Evolutionary conservation across 441 rosid genomes (phyloP).

Genomic region (Arabidopsis hybrid): DNA sequence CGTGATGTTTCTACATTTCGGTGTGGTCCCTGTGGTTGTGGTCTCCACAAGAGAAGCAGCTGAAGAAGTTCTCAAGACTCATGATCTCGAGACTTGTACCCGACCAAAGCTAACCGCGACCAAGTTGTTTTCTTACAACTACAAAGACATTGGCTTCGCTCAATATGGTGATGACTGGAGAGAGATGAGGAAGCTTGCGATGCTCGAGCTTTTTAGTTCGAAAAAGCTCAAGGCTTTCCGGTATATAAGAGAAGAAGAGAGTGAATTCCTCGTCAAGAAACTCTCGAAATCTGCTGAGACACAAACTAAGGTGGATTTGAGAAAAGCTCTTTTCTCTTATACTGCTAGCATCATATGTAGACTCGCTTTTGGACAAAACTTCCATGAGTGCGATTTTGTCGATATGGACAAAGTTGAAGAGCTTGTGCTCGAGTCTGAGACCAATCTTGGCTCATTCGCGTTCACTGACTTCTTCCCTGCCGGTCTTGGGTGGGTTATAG

Average conservation of each 20-base stretch:
- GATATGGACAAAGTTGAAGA: conserved; percentile 38
- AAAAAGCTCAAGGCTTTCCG: conserved; percentile 53
- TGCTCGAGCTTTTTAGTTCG: conserved; percentile 55
- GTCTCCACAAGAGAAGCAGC: conserved; percentile 49
- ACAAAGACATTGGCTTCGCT: conserved; percentile 48
- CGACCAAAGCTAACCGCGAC: conserved; percentile 43
- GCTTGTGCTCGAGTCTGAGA: conserved; percentile 40
- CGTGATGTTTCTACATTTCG: conserved; percentile 53
- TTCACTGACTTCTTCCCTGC: conserved; percentile 41
- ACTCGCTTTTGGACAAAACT: conserved; percentile 54
- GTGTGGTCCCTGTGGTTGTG: conserved; percentile 46
- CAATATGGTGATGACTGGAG: conserved; percentile 50
- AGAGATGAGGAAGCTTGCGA: conserved; percentile 49
- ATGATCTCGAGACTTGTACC: conserved; percentile 44
- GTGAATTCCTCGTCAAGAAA: conserved; percentile 39
- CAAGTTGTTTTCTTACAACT: conserved; percentile 48
- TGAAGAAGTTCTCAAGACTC: conserved; percentile 37
- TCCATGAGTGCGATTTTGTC: conserved; percentile 33
- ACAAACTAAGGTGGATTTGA: conserved; percentile 45
- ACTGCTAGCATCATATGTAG: conserved; percentile 50
- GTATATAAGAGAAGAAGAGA: conserved; percentile 54
- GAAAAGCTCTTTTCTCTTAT: conserved; percentile 41
- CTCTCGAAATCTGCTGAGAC: conserved; percentile 44
- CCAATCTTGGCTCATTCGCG: conserved; percentile 44
- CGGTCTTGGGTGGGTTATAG: conserved; percentile 56